phyloP scores from a whole-genome alignment of 805 yeast genomes.

The Metschnikowia koreensis region DNA sequence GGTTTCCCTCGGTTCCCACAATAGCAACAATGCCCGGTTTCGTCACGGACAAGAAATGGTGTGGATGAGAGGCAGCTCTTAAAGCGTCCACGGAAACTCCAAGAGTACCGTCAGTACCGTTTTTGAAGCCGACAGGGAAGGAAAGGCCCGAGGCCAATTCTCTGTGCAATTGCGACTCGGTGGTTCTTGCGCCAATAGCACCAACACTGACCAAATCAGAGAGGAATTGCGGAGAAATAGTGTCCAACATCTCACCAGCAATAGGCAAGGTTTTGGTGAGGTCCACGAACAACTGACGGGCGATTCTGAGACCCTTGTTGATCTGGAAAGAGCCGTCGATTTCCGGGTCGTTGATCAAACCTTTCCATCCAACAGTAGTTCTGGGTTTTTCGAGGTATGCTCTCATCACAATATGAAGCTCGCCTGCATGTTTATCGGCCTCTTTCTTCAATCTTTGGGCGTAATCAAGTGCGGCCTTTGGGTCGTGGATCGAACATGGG shows the following conservation, averaged over 20 bases:
- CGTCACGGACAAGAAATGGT: constrained; percentile 96
- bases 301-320: constrained; percentile 86
- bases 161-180: constrained; percentile 97
- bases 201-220: constrained; percentile 90
- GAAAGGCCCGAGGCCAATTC: constrained; percentile 96
- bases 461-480: constrained; percentile 85
- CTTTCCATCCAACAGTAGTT: constrained; percentile 99
- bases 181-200: constrained; percentile 98
- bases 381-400: constrained; percentile 98
- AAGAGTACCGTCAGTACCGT: constrained; percentile 95
- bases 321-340: constrained; percentile 89
- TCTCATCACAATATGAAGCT: constrained; percentile 87
- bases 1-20: constrained; percentile 93
- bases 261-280: constrained; percentile 81
- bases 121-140: constrained; percentile 98
- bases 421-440: constrained; percentile 69
- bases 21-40: constrained; percentile 97
- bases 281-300: constrained; percentile 81
- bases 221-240: constrained; percentile 93
- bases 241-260: constrained; percentile 97
- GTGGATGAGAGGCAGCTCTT: constrained; percentile 86
- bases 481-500: constrained; percentile 95
- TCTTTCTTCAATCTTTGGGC: constrained; percentile 65
- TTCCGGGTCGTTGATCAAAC: constrained; percentile 95
- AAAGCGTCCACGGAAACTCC: constrained; percentile 94